Base-by-base conservation (phyloP, 352 stramenopile species). In the Pythium rhizo-oryzae region DNA sequence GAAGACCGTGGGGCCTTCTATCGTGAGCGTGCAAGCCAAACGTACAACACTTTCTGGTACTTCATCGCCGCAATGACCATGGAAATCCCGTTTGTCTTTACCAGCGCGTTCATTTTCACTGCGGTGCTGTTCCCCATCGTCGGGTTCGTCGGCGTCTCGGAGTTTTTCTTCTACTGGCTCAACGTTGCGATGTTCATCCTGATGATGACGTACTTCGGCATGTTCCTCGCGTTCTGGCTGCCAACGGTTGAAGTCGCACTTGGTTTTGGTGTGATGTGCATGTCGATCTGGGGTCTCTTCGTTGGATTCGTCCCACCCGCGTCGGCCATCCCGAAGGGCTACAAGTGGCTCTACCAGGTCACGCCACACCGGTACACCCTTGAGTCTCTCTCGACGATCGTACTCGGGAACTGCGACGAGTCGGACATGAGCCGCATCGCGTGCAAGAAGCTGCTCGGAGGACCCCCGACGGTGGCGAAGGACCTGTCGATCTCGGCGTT, bases 401-500 rank as follows among this genome's bases (percentile, higher is more conserved):
- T 57, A 4, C 25, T 57, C 25, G 51, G 51, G 13, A 57, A 57
- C 18, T 57, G 51, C 18, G 51, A 57, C 25, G 24, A 6, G 4
- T 35, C 51, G n/a, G 13, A 57, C 51, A 8, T 25, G 51, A 21
- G 25, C 51, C 51, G 51, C 23, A 8, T 41, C 24, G 51, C 51
- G 25, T 57, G 51, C 51, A 57, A 57, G 25, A 13, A 5, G 2
- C 24, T 57, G 9, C 24, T 21, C 7, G 18, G 25, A 11, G 8
- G 12, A 6, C 51, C 51, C 24, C 51, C 51, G 51, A 57, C 51
- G 8, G 7, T 57, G 23, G 5, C 5, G 4, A 21, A 18, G 5
- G 25, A 21, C n/a, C 23, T 57, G 13, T 33, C 51, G 51, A 21
- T 57, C 18, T 43, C 71, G 39, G 54, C 60, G 7, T 82, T 75